Conservation (phyloP, 2,329 filamentous ascomycete genomes). For the Monosporascus sp. region DNA sequence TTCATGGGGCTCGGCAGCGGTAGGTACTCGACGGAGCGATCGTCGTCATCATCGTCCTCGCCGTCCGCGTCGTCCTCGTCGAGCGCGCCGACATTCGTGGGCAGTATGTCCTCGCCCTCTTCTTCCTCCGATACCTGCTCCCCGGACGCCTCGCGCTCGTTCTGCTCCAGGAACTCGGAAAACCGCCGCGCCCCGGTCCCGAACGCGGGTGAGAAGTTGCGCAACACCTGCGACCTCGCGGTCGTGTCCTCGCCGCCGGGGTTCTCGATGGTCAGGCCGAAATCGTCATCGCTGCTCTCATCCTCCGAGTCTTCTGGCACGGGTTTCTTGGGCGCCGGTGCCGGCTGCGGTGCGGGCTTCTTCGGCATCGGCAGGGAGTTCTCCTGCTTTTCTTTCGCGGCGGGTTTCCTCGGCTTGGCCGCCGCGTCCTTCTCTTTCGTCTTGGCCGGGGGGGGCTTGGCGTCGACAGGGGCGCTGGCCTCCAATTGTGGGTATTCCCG, state of each 20-base stretch:
- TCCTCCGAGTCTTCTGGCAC: conserved; percentile 32
- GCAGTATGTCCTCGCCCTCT: conserved; percentile 38
- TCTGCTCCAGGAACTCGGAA: conserved; percentile 47
- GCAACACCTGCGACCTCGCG: conserved; percentile 10
- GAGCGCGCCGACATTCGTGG: conserved; percentile 33
- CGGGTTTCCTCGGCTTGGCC: not conserved
- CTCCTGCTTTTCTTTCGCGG: not conserved
- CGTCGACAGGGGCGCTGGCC: conserved; percentile 7
- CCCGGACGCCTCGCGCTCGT: conserved; percentile 15
- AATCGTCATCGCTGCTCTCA: conserved; percentile 52
- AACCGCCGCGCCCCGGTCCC: conserved; percentile 40
- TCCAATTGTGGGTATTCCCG: conserved; percentile 64
- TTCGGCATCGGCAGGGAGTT: conserved; percentile 10
- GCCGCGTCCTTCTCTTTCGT: conserved; percentile 9
- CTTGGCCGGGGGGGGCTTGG: conserved; percentile 5
- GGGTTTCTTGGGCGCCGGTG: conserved; percentile 26
- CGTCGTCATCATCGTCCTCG: conserved; percentile 36
- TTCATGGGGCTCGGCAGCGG: conserved; percentile 51
- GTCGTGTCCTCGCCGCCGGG: conserved; percentile 42
- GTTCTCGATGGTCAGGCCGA: conserved; percentile 55
- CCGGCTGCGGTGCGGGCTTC: conserved; percentile 16
- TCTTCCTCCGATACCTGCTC: conserved; percentile 25
- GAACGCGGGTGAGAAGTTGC: conserved; percentile 46
- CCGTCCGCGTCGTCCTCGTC: conserved; percentile 39
- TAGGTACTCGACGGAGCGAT: conserved; percentile 35